phyloP scores from a whole-genome alignment of 148 eudicot genomes.

The Vaccinium corymbosum region DNA sequence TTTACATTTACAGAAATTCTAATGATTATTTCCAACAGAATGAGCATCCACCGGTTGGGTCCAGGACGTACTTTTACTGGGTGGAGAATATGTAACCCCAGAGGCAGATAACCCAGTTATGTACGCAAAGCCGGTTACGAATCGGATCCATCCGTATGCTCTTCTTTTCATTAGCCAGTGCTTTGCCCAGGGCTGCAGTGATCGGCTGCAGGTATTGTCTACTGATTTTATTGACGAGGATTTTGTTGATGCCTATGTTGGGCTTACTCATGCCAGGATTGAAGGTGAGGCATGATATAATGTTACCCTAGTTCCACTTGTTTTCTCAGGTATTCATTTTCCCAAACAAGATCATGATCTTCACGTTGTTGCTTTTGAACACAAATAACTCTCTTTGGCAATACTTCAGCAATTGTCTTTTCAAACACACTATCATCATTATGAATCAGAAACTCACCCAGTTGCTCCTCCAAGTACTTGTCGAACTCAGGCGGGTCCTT shows the following conservation, averaged over 20 bases:
- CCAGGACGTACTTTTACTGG: slow-evolving; percentile 69
- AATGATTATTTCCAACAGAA: no score
- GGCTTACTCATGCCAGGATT: slow-evolving; percentile 67
- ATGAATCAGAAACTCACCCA: slow-evolving; percentile 68
- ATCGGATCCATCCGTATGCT: slow-evolving; percentile 63
- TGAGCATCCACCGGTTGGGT: not conserved
- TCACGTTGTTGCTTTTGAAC: not conserved
- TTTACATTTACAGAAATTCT: no score
- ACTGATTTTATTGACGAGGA: slow-evolving; percentile 83
- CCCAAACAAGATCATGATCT: not conserved
- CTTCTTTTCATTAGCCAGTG: slow-evolving; percentile 75
- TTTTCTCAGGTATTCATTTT: not conserved
- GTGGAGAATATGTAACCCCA: slow-evolving; percentile 94
- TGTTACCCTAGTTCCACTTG: not conserved
- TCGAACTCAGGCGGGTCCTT: slow-evolving; percentile 80
- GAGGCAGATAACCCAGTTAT: slow-evolving; percentile 77
- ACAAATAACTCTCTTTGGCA: slow-evolving; percentile 77
- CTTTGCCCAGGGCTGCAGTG: slow-evolving; percentile 40
- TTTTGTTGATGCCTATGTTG: slow-evolving; percentile 86
- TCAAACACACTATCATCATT: slow-evolving; percentile 69
- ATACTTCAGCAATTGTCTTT: slow-evolving; percentile 58
- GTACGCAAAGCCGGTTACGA: slow-evolving; percentile 76
- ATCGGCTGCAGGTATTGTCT: slow-evolving; percentile 76
- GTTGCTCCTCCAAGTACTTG: slow-evolving; percentile 56
- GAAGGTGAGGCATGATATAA: slow-evolving; percentile 44